Evolutionary conservation across 345 rosid species (phyloP), one percentile per base, ranked within the genome.

Genomic region (rapeseed (Brassica napus)): DNA sequence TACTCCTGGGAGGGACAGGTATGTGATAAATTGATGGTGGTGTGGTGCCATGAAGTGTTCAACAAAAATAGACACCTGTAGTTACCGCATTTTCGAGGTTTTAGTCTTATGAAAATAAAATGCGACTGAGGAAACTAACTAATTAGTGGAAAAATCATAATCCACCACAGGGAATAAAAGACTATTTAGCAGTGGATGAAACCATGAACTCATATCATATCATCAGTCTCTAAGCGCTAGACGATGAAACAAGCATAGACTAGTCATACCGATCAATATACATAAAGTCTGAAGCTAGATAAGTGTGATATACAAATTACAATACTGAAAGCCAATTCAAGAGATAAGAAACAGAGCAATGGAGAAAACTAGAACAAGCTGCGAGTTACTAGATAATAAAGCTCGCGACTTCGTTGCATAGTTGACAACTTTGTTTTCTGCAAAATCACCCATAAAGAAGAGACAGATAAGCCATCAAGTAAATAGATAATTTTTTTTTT

Each of bases 361-460:
- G 3, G 26, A 65, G 6, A 72, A 18, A 55, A 37, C 8, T 12
- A 24, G 73, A 31, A 59, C 4, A 42, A 72, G 49, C 52, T 55
- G 71, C 2, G 10, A 37, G 8, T 64, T 37, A 55, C 81, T 72
- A 71, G 47, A 55, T 52, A 52, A 4, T 35, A 72, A 63, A 64
- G 16, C 54, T 18, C 2, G 42, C 15, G 77, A 71, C 39, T 78
- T 78, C 11, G 61, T 72, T 71, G 76, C 81, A 57, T 16, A 37
- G 8, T 39, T 78, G 12, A 78, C 49, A 52, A 78, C 37, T 78
- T 71, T 71, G 11, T 54, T 42, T 58, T 78, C 81, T 78, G 24
- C 54, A 71, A 77, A 76, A 68, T 7, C 52, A 76, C 10, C 39
- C 64, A 77, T 14, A 60, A 58, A 37, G 3, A 6, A 18, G 28